A percentile compares a stretch with the other conserved stretches of the same genome.
These are phyloP conservation scores for Ustilago loliicola DNA, from an alignment of 1,284 basidiomycete species.

Conservation along the genomic window DNA sequence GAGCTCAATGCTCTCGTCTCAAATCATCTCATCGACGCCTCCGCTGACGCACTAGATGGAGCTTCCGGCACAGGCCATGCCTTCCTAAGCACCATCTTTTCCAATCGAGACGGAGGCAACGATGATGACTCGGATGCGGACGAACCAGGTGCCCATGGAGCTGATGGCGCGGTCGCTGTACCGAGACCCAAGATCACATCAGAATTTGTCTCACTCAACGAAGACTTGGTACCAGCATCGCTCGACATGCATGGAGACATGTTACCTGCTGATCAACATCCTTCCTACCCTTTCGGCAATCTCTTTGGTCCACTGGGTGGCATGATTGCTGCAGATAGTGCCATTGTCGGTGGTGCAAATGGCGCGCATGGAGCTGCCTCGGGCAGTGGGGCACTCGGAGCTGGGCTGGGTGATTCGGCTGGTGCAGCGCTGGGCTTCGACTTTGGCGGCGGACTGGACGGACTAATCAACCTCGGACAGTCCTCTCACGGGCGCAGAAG, in stretches of 20 bases:
- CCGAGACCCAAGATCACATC: constrained; percentile 41
- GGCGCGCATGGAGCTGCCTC: neutral
- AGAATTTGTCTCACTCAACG: constrained; percentile 51
- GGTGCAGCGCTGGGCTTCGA: constrained; percentile 29
- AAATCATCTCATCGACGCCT: constrained; percentile 41
- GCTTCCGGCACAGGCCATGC: constrained; percentile 26
- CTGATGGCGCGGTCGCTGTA: constrained; percentile 22
- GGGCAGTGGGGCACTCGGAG: neutral
- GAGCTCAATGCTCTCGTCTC: constrained; percentile 48
- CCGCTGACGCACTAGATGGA: constrained; percentile 27
- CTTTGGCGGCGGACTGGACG: constrained; percentile 46
- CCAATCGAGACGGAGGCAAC: constrained; percentile 30
- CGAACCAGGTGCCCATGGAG: constrained; percentile 13
- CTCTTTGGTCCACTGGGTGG: constrained; percentile 48
- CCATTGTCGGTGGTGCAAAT: constrained; percentile 37
- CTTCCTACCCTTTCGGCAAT: constrained; percentile 63
- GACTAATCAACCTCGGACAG: constrained; percentile 37
- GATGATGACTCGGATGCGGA: constrained; percentile 37
- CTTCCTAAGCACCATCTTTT: constrained; percentile 37
- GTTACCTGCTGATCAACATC: constrained; percentile 62
- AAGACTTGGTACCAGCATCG: constrained; percentile 57
- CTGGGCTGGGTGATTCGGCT: constrained; percentile 30
- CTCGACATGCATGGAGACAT: constrained; percentile 62
- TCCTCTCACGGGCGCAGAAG: constrained; percentile 36
- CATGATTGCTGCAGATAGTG: constrained; percentile 41